Conservation (phyloP, 1,284 basidiomycete species). For the Neonothopanus nambi region DNA sequence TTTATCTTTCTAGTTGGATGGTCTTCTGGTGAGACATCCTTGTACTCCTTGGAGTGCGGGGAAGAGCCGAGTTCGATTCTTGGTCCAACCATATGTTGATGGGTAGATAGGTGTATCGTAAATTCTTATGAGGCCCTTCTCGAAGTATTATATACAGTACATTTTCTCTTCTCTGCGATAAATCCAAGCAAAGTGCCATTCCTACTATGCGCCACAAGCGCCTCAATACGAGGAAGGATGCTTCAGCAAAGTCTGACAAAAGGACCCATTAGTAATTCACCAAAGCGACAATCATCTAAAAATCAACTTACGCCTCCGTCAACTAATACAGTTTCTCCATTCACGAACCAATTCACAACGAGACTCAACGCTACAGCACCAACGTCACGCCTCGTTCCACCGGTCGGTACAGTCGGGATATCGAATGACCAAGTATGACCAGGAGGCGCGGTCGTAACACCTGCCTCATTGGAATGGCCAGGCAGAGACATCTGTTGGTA, state of each 20-base stretch:
- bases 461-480: constrained; percentile 27
- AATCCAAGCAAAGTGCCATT: too few species aligned
- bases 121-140: too few species aligned
- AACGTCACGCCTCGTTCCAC: constrained; percentile 45
- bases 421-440: constrained; percentile 27
- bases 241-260: constrained; percentile 35
- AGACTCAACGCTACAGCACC: constrained; percentile 47
- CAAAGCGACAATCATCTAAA: not conserved
- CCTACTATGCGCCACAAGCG: too few species aligned
- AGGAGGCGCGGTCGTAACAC: constrained; percentile 30
- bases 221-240: constrained; percentile 43
- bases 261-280: not conserved
- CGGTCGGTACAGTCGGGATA: constrained; percentile 35
- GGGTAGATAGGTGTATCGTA: too few species aligned
- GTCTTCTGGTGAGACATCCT: too few species aligned
- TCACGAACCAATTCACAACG: constrained; percentile 50
- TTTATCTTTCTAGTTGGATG: too few species aligned
- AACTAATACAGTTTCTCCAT: constrained; percentile 53
- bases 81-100: too few species aligned
- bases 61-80: too few species aligned
- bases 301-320: constrained; percentile 46
- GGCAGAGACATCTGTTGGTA: constrained; percentile 28
- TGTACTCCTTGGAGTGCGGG: too few species aligned
- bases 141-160: too few species aligned
- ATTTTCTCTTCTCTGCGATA: too few species aligned